A percentile compares a stretch with the other conserved stretches of the same genome.
phyloP scores from a whole-genome alignment of 768 basidiomycete genomes.

The Rhizopogon salebrosus region DNA sequence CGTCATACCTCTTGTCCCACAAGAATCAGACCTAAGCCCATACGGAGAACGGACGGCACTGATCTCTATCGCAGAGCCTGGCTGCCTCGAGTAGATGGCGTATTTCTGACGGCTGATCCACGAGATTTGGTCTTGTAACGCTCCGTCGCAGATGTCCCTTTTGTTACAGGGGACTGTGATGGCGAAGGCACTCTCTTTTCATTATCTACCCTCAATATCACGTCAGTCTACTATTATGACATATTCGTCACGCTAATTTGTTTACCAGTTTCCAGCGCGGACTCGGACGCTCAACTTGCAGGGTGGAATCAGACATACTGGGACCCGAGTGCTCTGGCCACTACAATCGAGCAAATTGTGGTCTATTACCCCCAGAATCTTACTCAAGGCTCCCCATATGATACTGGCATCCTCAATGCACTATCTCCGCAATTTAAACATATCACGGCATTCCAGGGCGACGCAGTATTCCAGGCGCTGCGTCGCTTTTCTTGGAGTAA shows the following conservation, averaged over 20 bases:
- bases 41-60: neutral
- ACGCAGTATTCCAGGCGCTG: constrained; percentile 45
- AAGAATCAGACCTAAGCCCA: neutral
- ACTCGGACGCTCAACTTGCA: constrained; percentile 15
- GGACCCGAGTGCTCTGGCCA: constrained; percentile 19
- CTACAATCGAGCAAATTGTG: constrained; percentile 20
- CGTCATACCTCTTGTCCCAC: constrained; percentile 9
- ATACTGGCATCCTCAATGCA: constrained; percentile 38
- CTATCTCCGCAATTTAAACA: constrained; percentile 45
- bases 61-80: constrained; percentile 35
- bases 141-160: constrained; percentile 42
- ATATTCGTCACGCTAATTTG: neutral
- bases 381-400: constrained; percentile 46
- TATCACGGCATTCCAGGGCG: constrained; percentile 43
- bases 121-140: constrained; percentile 38
- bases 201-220: constrained; percentile 19
- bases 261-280: constrained; percentile 14
- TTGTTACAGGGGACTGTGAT: constrained; percentile 48
- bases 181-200: constrained; percentile 52
- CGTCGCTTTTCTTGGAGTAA: constrained; percentile 39
- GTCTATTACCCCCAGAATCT: constrained; percentile 31
- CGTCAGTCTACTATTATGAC: constrained; percentile 14
- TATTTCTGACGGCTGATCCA: constrained; percentile 42
- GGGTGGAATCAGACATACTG: constrained; percentile 12
- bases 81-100: constrained; percentile 45